phyloP scores from a whole-genome alignment of 2,329 filamentous ascomycete genomes.

The Trichoderma endophyticum region DNA sequence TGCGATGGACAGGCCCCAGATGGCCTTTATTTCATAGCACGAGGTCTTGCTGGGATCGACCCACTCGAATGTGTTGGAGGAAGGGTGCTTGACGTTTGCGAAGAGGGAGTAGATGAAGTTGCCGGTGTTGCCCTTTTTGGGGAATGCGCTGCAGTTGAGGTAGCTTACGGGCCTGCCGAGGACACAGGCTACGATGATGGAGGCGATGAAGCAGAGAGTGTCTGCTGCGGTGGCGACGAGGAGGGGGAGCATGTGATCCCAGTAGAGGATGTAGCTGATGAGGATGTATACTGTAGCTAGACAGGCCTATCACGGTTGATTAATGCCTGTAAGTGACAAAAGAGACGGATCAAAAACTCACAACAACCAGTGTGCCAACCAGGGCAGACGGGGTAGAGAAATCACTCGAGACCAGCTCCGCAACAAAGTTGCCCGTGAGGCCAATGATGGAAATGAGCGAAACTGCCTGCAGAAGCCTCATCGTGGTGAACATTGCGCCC shows the following conservation, averaged over 20 bases:
- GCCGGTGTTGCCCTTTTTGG: slow-evolving; percentile 40
- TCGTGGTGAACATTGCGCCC: not conserved
- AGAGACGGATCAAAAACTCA: slow-evolving; percentile 52
- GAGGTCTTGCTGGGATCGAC: slow-evolving; percentile 55
- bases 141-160: slow-evolving; percentile 63
- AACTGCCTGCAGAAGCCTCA: not conserved
- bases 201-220: not conserved
- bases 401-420: not conserved
- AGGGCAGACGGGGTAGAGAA: slow-evolving; percentile 64
- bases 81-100: slow-evolving; percentile 34
- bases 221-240: not conserved
- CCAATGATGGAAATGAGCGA: slow-evolving; percentile 72
- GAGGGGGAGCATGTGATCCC: not conserved
- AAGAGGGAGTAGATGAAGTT: slow-evolving; percentile 45
- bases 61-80: slow-evolving; percentile 38
- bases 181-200: not conserved
- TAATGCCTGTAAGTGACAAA: too few species aligned
- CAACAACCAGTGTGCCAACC: slow-evolving; percentile 74
- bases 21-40: slow-evolving; percentile 80
- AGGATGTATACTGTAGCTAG: slow-evolving; percentile 75
- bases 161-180: slow-evolving; percentile 46
- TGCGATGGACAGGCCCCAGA: slow-evolving; percentile 82
- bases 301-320: slow-evolving; percentile 45
- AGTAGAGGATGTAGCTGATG: slow-evolving; percentile 66
- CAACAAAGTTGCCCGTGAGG: slow-evolving; percentile 76